Conservation (phyloP, 768 basidiomycete genomes). For the Lentinus brumalis region DNA sequence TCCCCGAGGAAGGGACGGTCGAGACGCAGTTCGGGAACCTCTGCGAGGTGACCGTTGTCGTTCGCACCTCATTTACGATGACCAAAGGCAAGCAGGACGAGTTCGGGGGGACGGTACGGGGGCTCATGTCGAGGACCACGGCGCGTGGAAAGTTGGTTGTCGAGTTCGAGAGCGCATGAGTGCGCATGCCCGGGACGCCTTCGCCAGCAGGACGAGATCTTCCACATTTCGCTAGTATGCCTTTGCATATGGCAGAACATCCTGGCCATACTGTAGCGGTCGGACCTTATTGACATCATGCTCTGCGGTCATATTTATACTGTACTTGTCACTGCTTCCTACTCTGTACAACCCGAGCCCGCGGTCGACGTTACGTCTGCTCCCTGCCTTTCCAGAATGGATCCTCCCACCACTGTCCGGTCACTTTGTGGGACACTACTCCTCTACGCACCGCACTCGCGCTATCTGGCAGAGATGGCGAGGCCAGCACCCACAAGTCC, state of each 20-base stretch:
- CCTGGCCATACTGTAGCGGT: no score
- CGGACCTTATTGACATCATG: no score
- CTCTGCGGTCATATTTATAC: no score
- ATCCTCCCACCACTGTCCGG: conserved; percentile 60
- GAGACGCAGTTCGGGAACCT: background rate
- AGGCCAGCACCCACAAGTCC: conserved; percentile 66
- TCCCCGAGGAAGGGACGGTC: background rate
- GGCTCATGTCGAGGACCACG: background rate
- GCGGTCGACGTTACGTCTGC: conserved; percentile 25
- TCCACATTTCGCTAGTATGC: no score
- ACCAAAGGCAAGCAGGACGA: background rate
- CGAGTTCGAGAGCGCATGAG: background rate
- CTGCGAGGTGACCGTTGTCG: background rate
- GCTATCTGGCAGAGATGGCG: conserved; percentile 25
- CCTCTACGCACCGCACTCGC: conserved; percentile 48
- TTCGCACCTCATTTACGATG: background rate
- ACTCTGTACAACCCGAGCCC: no score
- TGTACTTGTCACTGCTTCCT: no score
- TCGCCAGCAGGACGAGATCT: no score
- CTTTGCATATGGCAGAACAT: no score
- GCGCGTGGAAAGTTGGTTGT: background rate
- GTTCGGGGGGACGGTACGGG: background rate
- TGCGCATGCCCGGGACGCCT: no score
- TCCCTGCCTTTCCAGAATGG: conserved; percentile 45
- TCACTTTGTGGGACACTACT: conserved; percentile 45